phyloP scores from a whole-genome alignment of 1,284 basidiomycete species.

The Sanguinoderma infundibulare region DNA sequence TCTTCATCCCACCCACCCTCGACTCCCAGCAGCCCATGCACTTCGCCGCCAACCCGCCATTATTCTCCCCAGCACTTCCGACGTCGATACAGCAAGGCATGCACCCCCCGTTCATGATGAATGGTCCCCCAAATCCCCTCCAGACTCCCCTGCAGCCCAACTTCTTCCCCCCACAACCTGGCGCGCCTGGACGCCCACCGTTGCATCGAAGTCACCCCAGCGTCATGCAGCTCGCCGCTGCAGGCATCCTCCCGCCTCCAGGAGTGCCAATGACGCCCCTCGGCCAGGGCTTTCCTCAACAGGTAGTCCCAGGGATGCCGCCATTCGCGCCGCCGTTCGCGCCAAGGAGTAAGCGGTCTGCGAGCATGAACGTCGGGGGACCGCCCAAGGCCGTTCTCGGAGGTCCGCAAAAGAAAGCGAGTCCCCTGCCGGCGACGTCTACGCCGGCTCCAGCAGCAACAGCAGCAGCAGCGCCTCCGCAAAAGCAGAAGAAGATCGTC shows the following conservation, averaged over 20 bases:
- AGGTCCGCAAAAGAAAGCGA: conserved; percentile 74
- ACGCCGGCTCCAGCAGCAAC: conserved; percentile 34
- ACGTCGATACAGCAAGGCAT: conserved; percentile 62
- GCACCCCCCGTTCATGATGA: conserved; percentile 53
- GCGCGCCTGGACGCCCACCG: conserved; percentile 54
- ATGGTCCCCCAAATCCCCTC: conserved; percentile 42
- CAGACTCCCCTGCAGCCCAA: conserved; percentile 75
- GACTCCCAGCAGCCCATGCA: conserved; percentile 37
- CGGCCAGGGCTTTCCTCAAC: conserved; percentile 58
- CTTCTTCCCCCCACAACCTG: conserved; percentile 56
- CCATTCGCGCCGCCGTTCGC: conserved; percentile 50
- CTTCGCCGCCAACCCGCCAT: conserved; percentile 38
- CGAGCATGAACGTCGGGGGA: conserved; percentile 72
- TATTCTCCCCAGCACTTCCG: conserved; percentile 71
- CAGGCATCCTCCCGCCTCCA: conserved; percentile 59
- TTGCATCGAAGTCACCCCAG: conserved; percentile 58
- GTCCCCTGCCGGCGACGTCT: conserved; percentile 56
- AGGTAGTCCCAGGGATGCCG: conserved; percentile 49
- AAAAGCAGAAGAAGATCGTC: conserved; percentile 67
- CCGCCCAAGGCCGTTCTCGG: conserved; percentile 83
- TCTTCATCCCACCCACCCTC: conserved; percentile 39
- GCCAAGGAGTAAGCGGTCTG: conserved; percentile 60
- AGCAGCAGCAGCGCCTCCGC: conserved; percentile 29
- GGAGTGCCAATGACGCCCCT: conserved; percentile 66
- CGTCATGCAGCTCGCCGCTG: conserved; percentile 59